phyloP scores from a whole-genome alignment of 2,329 filamentous ascomycete species.

The Hymenotorrendiella dingleyae region DNA sequence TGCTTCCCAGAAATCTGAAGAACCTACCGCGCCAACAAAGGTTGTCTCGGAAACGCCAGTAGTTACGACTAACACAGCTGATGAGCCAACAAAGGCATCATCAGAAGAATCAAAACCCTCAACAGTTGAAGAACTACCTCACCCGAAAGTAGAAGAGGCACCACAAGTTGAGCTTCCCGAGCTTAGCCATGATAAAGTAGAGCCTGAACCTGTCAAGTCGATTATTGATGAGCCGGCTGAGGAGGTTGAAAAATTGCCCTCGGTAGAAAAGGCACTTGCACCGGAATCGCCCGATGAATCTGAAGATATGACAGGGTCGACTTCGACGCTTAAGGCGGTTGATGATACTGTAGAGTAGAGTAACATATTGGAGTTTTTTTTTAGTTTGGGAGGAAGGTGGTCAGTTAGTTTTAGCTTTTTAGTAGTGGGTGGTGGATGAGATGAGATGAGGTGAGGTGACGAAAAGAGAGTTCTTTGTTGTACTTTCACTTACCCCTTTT shows the following conservation, averaged over 20 bases:
- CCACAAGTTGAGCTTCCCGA: constrained; percentile 10
- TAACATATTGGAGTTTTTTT: too few relatives aligned
- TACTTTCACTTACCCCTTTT: too few relatives aligned
- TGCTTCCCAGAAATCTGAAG: constrained; percentile 11
- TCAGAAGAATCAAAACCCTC: constrained; percentile 19
- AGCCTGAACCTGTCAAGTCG: background rate
- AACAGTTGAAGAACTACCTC: constrained; percentile 10
- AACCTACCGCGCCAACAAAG: constrained; percentile 9
- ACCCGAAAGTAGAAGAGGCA: constrained; percentile 12
- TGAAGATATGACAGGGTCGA: constrained; percentile 21
- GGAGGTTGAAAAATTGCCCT: background rate
- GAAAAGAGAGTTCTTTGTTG: too few relatives aligned
- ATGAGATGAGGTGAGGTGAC: too few relatives aligned
- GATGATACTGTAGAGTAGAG: constrained; percentile 21
- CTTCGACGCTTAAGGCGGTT: constrained; percentile 18
- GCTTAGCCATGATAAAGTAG: too few relatives aligned
- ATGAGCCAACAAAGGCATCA: constrained; percentile 18
- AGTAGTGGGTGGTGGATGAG: too few relatives aligned
- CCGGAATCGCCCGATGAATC: constrained; percentile 9
- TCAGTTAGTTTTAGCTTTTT: too few relatives aligned
- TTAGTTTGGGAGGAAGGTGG: too few relatives aligned
- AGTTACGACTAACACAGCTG: constrained; percentile 23
- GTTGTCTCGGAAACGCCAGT: constrained; percentile 16
- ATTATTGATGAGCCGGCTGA: background rate
- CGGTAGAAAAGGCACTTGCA: constrained; percentile 10